Conservation (phyloP, 106 monocot genomes). For the Dendrobium officinale region DNA sequence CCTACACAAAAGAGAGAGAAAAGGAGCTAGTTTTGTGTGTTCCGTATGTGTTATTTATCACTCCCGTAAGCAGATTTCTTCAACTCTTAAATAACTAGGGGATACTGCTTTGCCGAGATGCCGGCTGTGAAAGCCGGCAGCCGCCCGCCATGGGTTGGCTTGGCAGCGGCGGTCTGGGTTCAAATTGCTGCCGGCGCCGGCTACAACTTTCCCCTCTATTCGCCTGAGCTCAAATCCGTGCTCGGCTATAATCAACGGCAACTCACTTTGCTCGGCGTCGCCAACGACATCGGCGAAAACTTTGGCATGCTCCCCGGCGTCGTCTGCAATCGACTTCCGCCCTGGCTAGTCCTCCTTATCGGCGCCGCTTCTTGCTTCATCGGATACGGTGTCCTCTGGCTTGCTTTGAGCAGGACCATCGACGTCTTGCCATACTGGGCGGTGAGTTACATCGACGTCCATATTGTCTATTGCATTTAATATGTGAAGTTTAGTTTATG, state of each 20-base stretch:
- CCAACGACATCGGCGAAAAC: slow-evolving; percentile 79
- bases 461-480: not conserved
- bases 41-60: too few relatives aligned
- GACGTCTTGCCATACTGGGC: slow-evolving; percentile 36
- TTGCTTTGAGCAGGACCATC: slow-evolving; percentile 41
- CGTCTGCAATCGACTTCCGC: slow-evolving; percentile 53
- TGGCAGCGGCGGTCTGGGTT: slow-evolving; percentile 84
- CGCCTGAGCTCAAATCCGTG: slow-evolving; percentile 52
- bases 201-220: slow-evolving; percentile 78
- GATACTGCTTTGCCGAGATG: not conserved
- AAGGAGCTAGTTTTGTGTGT: too few relatives aligned
- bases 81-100: not conserved
- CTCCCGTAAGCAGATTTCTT: not conserved
- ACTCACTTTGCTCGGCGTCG: slow-evolving; percentile 73
- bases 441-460: slow-evolving; percentile 25
- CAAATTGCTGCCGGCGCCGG: slow-evolving; percentile 56
- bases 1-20: too few relatives aligned
- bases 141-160: slow-evolving; percentile 81
- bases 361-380: slow-evolving; percentile 50
- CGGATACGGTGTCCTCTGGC: slow-evolving; percentile 62
- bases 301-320: slow-evolving; percentile 59
- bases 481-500: too few relatives aligned
- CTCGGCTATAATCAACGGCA: slow-evolving; percentile 60
- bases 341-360: slow-evolving; percentile 51
- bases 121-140: slow-evolving; percentile 53